phyloP scores from a whole-genome alignment of 2,329 filamentous ascomycete genomes.

The Fusarium sp. region DNA sequence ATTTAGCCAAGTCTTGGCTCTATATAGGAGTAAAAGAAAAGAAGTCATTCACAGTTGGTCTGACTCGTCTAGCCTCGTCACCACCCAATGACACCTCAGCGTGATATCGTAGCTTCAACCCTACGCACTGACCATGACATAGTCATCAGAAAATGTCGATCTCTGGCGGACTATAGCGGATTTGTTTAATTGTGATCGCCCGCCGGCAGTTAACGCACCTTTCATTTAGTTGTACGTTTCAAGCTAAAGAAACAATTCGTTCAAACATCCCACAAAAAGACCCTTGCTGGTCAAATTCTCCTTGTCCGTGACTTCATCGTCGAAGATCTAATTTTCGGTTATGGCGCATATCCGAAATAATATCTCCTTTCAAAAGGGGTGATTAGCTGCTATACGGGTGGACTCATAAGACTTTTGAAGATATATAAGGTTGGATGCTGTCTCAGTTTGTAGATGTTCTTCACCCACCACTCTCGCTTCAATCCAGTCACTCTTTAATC shows the following conservation, averaged over 20 bases:
- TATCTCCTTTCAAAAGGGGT: conserved; percentile 7
- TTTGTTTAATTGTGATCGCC: conserved; percentile 22
- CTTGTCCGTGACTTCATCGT: not conserved
- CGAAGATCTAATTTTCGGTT: conserved; percentile 22
- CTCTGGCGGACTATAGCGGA: not conserved
- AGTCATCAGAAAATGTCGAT: not conserved
- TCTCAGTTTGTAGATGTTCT: not conserved
- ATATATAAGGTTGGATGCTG: conserved; percentile 7
- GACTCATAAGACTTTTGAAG: not conserved
- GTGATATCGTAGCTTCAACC: conserved; percentile 6
- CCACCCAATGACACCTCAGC: not conserved
- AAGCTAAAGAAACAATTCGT: not conserved
- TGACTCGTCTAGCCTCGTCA: not conserved
- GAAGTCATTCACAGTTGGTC: not conserved
- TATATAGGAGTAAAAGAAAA: not conserved
- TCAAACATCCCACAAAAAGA: not conserved
- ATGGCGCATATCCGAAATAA: not conserved
- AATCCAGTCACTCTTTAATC: conserved; percentile 22
- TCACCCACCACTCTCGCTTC: conserved; percentile 4
- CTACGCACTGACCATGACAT: not conserved
- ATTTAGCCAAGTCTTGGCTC: not conserved
- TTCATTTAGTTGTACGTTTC: conserved; percentile 11
- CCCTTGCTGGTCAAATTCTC: not conserved
- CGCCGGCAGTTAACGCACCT: conserved; percentile 14
- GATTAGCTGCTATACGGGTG: not conserved